Evolutionary conservation across 176 grass and related monocot genomes (phyloP).

Genomic region (Coix lacrymajobi): DNA sequence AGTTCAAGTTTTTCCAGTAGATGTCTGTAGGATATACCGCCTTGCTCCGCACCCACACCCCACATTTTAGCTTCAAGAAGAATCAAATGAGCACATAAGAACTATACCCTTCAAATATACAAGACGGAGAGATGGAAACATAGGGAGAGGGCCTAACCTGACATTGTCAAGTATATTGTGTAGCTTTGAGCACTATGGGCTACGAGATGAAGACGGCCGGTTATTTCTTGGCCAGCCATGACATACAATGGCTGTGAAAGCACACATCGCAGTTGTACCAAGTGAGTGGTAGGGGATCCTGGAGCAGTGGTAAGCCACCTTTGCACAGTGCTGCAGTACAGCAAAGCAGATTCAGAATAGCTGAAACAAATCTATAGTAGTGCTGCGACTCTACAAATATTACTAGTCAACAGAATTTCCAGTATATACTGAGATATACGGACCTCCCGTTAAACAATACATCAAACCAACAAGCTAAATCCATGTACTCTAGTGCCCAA

Average conservation of each 20-base stretch:
- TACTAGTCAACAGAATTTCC: background rate
- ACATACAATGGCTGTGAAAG: slow-evolving; percentile 93
- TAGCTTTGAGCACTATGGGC: slow-evolving; percentile 95
- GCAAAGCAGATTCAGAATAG: slow-evolving; percentile 4
- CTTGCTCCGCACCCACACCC: slow-evolving; percentile 86
- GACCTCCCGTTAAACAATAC: slow-evolving; percentile 96
- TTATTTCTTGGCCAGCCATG: slow-evolving; percentile 99
- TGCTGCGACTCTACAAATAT: slow-evolving; percentile 13
- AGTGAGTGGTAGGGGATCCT: slow-evolving; percentile 90
- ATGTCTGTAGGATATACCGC: slow-evolving; percentile 82
- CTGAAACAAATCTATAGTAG: background rate
- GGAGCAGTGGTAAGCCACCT: slow-evolving; percentile 97
- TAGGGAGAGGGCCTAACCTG: slow-evolving; percentile 45
- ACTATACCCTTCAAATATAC: slow-evolving; percentile 16
- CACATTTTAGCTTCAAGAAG: slow-evolving; percentile 88
- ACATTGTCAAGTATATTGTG: slow-evolving; percentile 86
- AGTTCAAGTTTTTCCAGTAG: slow-evolving; percentile 91
- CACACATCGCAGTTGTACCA: slow-evolving; percentile 96
- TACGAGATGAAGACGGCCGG: slow-evolving; percentile 73
- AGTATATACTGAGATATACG: background rate
- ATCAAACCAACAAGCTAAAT: slow-evolving; percentile 98
- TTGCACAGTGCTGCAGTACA: slow-evolving; percentile 68
- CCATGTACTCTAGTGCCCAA: slow-evolving; percentile 97
- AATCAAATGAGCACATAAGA: slow-evolving; percentile 15
- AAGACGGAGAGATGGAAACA: background rate